These are phyloP conservation scores for Colletotrichum sojae DNA, from an alignment of 2,329 filamentous ascomycete species.

Conservation along the genomic window DNA sequence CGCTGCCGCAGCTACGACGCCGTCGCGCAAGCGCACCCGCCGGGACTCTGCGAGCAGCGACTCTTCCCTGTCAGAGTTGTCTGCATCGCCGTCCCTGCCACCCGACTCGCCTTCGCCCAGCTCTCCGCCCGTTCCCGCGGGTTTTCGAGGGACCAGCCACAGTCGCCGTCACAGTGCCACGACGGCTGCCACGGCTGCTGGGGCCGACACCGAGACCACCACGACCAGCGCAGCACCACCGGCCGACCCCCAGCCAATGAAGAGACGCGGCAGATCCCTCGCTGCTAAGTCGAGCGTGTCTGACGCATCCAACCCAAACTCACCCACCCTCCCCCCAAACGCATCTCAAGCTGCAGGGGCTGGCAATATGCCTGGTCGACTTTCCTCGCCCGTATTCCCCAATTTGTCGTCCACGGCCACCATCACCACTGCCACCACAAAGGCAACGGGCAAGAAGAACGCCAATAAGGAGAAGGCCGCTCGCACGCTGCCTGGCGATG, in stretches of 20 bases:
- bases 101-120: slow-evolving; percentile 53
- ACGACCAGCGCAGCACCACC: slow-evolving; percentile 40
- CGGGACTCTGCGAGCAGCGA: slow-evolving; percentile 57
- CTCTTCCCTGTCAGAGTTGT: slow-evolving; percentile 59
- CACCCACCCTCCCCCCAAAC: slow-evolving; percentile 46
- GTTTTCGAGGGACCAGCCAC: slow-evolving; percentile 38
- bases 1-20: slow-evolving; percentile 44
- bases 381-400: slow-evolving; percentile 51
- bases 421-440: slow-evolving; percentile 26
- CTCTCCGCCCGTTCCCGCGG: slow-evolving; percentile 42
- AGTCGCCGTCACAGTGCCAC: slow-evolving; percentile 41
- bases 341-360: slow-evolving; percentile 46
- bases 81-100: slow-evolving; percentile 47
- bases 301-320: slow-evolving; percentile 55
- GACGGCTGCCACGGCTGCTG: slow-evolving; percentile 40
- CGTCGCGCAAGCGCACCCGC: slow-evolving; percentile 52
- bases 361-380: slow-evolving; percentile 57
- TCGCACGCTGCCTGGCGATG: slow-evolving; percentile 41
- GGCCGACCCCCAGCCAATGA: slow-evolving; percentile 54
- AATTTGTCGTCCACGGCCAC: slow-evolving; percentile 45
- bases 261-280: slow-evolving; percentile 55
- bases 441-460: slow-evolving; percentile 45
- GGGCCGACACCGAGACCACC: slow-evolving; percentile 41
- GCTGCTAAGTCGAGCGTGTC: slow-evolving; percentile 55
- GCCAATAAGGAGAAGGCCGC: slow-evolving; percentile 43